Percentiles rank a stretch among this genome's conserved stretches.
Evolutionary conservation across 345 rosid species (phyloP).

Genomic region (Melaleuca alternifolia): DNA sequence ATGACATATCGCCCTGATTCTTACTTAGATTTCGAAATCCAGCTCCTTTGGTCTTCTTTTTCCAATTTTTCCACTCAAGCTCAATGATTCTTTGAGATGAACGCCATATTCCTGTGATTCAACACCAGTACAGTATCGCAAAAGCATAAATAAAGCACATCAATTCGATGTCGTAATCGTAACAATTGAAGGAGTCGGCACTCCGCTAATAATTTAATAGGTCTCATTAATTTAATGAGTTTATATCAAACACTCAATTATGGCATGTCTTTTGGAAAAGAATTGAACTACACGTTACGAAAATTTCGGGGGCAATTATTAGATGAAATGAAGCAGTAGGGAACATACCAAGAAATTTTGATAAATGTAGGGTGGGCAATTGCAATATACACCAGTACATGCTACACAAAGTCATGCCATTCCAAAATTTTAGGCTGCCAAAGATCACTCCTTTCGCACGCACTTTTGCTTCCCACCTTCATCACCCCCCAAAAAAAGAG

Average conservation of each 20-base stretch:
- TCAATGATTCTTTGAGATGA: background rate
- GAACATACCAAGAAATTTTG: background rate
- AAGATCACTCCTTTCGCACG: conserved; percentile 3
- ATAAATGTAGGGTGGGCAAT: background rate
- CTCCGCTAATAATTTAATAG: background rate
- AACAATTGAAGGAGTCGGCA: background rate
- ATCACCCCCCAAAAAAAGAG: background rate
- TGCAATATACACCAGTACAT: background rate
- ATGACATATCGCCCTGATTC: background rate
- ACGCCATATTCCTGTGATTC: background rate
- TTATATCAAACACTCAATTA: background rate
- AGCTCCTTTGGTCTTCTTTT: background rate
- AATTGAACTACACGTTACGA: background rate
- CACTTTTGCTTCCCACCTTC: conserved; percentile 7
- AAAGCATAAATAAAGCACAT: background rate
- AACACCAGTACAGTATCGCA: background rate
- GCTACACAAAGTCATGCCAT: background rate
- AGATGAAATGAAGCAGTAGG: background rate
- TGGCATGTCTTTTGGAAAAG: background rate
- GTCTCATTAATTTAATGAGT: background rate
- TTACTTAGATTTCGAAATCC: background rate
- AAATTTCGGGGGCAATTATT: background rate
- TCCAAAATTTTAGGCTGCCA: conserved; percentile 27
- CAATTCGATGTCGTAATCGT: background rate
- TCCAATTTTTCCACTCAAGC: background rate